phyloP scores from a whole-genome alignment of 2,329 filamentous ascomycete genomes.

The Colletotrichum filicis region DNA sequence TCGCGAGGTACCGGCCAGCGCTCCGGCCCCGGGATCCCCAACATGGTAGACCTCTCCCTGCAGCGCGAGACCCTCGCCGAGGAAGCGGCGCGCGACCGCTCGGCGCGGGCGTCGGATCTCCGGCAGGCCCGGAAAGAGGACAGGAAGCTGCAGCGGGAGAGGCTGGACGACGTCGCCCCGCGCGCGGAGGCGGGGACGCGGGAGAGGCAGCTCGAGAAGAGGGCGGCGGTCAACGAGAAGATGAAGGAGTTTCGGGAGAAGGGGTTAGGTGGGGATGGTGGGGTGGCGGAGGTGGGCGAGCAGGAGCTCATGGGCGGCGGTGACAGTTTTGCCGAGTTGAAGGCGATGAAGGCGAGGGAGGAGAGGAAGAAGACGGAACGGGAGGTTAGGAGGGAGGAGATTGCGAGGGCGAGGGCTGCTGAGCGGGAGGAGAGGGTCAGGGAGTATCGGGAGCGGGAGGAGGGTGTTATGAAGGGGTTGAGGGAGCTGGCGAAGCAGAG shows the following conservation, averaged over 20 bases:
- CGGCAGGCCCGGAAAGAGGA: conserved; percentile 73
- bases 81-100: conserved; percentile 60
- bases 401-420: conserved; percentile 76
- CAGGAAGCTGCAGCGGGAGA: conserved; percentile 74
- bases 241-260: conserved; percentile 79
- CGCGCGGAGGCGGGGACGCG: conserved; percentile 85
- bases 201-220: conserved; percentile 90
- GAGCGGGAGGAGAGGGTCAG: conserved; percentile 83
- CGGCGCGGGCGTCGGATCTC: conserved; percentile 59
- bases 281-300: conserved; percentile 71
- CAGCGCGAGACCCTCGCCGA: conserved; percentile 61
- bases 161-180: conserved; percentile 83
- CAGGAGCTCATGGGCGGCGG: conserved; percentile 81
- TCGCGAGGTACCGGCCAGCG: conserved; percentile 38
- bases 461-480: conserved; percentile 85
- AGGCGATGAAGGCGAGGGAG: conserved; percentile 71
- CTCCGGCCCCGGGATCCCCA: conserved; percentile 74
- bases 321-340: conserved; percentile 74
- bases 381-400: conserved; percentile 85
- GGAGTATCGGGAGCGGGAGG: conserved; percentile 80
- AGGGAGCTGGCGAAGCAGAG: conserved; percentile 81
- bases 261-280: conserved; percentile 15
- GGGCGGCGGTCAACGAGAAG: conserved; percentile 75
- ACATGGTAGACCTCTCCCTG: conserved; percentile 77
- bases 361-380: conserved; percentile 84